Percentiles rank a stretch among this genome's conserved stretches.
Evolutionary conservation across 2,329 filamentous ascomycete species (phyloP).

Genomic region (Sarocladiaceae sp.): DNA sequence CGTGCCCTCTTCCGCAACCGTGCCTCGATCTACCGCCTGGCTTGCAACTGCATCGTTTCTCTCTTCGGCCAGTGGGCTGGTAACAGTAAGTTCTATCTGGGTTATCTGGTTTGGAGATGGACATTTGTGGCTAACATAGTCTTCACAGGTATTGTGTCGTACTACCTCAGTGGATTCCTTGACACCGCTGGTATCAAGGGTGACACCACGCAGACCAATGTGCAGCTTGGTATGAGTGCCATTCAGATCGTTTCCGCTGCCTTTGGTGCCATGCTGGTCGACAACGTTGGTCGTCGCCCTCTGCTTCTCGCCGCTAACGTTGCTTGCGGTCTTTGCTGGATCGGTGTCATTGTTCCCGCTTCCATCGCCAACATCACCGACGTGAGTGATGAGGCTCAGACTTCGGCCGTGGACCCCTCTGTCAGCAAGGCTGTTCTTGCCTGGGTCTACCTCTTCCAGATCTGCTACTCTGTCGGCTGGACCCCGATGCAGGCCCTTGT

Average conservation of each 20-base stretch:
- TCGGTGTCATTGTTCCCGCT: slow-evolving; percentile 40
- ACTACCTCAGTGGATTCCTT: slow-evolving; percentile 44
- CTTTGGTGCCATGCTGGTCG: slow-evolving; percentile 41
- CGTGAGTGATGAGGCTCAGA: slow-evolving; percentile 19
- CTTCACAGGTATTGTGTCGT: slow-evolving; percentile 32
- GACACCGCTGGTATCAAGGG: slow-evolving; percentile 41
- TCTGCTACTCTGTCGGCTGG: slow-evolving; percentile 40
- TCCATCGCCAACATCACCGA: slow-evolving; percentile 27
- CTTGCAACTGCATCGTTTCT: slow-evolving; percentile 33
- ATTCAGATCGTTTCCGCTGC: slow-evolving; percentile 42
- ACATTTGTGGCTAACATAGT: slow-evolving; percentile 12
- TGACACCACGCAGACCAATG: slow-evolving; percentile 32
- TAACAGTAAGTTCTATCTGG: slow-evolving; percentile 15
- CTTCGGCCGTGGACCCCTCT: slow-evolving; percentile 18
- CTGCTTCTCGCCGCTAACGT: slow-evolving; percentile 41
- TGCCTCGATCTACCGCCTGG: slow-evolving; percentile 35
- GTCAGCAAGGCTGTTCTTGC: slow-evolving; percentile 40
- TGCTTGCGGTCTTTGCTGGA: slow-evolving; percentile 40
- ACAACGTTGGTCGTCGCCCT: slow-evolving; percentile 43
- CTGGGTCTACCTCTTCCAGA: slow-evolving; percentile 44
- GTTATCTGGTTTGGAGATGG: background rate
- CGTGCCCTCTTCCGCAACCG: slow-evolving; percentile 34
- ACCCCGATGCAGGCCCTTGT: slow-evolving; percentile 36
- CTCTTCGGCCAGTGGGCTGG: slow-evolving; percentile 42
- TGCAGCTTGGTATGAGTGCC: slow-evolving; percentile 42